Conservation (phyloP, 257 asterid species). For the Apocynum venetum region DNA sequence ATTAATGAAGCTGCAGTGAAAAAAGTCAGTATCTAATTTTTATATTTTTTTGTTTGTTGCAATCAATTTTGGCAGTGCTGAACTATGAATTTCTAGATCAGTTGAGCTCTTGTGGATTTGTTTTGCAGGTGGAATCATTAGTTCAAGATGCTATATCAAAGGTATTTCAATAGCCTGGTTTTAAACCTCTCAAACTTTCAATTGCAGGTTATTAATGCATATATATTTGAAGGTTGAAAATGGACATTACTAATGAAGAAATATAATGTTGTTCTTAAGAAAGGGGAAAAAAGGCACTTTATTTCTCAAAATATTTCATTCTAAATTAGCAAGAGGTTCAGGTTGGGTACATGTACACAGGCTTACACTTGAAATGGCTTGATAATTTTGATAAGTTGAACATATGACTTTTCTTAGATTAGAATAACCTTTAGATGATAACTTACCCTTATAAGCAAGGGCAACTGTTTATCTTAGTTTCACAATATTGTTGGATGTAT, state of each 20-base stretch:
- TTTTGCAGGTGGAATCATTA: conserved; percentile 71
- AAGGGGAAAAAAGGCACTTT: not conserved
- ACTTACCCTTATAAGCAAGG: not conserved
- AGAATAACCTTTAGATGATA: not conserved
- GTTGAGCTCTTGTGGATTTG: conserved; percentile 20
- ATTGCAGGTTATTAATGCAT: not conserved
- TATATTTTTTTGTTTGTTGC: not conserved
- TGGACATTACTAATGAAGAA: not conserved
- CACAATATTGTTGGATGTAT: not conserved
- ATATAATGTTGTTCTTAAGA: not conserved
- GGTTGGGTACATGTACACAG: not conserved
- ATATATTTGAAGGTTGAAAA: not conserved
- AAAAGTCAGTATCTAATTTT: conserved; percentile 44
- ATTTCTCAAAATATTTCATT: conserved; percentile 1
- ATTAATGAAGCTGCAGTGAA: conserved; percentile 86
- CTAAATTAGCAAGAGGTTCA: not conserved
- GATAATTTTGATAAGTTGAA: not conserved
- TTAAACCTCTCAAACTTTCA: not conserved
- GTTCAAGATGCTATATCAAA: conserved; percentile 84
- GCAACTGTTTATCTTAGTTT: not conserved
- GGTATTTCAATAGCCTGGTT: conserved; percentile 40
- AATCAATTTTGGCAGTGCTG: not conserved
- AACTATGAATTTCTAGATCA: not conserved
- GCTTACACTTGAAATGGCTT: not conserved
- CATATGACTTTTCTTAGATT: not conserved